Conservation (phyloP, 2,329 filamentous ascomycete species). For the Parafenestella ontariensis region DNA sequence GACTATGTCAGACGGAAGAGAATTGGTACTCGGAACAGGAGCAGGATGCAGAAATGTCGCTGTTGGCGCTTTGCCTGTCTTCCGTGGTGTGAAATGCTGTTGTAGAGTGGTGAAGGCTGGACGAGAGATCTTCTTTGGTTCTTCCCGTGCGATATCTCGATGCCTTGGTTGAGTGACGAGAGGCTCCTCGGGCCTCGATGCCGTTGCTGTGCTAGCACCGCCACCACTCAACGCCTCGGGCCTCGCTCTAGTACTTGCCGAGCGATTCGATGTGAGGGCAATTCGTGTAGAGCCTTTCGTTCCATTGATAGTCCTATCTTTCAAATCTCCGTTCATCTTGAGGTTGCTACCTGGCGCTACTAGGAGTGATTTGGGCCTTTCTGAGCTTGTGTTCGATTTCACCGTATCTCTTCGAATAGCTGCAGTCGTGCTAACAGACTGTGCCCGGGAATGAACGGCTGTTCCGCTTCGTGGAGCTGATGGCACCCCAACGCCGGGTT, state of each 20-base stretch:
- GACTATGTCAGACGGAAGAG: constrained; percentile 38
- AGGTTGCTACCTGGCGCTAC: constrained; percentile 14
- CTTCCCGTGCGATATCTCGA: constrained; percentile 29
- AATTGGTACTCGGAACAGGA: constrained; percentile 20
- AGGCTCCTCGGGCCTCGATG: constrained; percentile 19
- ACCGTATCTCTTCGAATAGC: constrained; percentile 17
- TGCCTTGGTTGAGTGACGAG: constrained; percentile 18
- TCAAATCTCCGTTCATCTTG: constrained; percentile 11
- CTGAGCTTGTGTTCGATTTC: constrained; percentile 19
- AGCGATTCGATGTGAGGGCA: constrained; percentile 34
- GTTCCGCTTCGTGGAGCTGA: constrained; percentile 13
- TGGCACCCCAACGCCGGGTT: constrained; percentile 28
- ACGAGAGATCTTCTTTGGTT: constrained; percentile 29
- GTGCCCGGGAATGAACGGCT: constrained; percentile 32
- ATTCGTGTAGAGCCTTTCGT: constrained; percentile 30
- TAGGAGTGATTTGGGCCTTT: constrained; percentile 37
- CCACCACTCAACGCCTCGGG: constrained; percentile 20
- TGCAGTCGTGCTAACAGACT: constrained; percentile 33
- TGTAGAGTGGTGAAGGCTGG: constrained; percentile 50
- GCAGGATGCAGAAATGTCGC: constrained; percentile 45
- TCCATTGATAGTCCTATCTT: constrained; percentile 13
- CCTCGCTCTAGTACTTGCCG: constrained; percentile 31
- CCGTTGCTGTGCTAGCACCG: constrained; percentile 8
- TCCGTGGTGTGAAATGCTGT: constrained; percentile 51
- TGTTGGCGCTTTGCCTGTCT: constrained; percentile 44